Conservation (phyloP, 345 rosid species). For the Clausena lansium region DNA sequence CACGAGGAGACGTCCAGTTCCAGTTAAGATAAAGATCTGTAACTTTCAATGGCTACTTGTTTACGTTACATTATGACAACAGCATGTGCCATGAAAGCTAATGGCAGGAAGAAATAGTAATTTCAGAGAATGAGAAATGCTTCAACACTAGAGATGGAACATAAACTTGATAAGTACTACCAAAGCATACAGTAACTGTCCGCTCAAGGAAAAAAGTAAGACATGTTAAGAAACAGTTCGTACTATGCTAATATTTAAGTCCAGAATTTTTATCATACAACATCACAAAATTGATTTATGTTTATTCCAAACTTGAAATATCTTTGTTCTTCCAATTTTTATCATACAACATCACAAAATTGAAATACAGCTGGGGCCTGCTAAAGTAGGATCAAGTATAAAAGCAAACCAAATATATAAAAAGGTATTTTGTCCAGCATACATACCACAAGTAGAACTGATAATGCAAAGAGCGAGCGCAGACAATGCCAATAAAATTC, state of each 20-base stretch:
- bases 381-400: background rate
- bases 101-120: background rate
- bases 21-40: background rate
- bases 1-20: constrained; percentile 7
- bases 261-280: background rate
- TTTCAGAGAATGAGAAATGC: background rate
- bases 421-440: background rate
- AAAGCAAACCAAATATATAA: background rate
- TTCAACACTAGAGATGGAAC: background rate
- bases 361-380: background rate
- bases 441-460: constrained; percentile 94
- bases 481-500: constrained; percentile 85
- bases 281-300: background rate
- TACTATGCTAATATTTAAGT: background rate
- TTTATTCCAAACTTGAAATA: background rate
- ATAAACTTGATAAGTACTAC: background rate
- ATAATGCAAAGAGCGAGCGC: constrained; percentile 94
- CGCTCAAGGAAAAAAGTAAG: background rate
- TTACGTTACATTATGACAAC: background rate
- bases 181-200: background rate
- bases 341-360: too few relatives aligned
- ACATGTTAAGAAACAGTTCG: background rate
- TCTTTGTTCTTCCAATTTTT: constrained; percentile 1
- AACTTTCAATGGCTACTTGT: background rate
- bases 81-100: background rate